Evolutionary conservation across 2,329 filamentous ascomycete genomes (phyloP).

Genomic region (Plectosphaerella cucumerina): DNA sequence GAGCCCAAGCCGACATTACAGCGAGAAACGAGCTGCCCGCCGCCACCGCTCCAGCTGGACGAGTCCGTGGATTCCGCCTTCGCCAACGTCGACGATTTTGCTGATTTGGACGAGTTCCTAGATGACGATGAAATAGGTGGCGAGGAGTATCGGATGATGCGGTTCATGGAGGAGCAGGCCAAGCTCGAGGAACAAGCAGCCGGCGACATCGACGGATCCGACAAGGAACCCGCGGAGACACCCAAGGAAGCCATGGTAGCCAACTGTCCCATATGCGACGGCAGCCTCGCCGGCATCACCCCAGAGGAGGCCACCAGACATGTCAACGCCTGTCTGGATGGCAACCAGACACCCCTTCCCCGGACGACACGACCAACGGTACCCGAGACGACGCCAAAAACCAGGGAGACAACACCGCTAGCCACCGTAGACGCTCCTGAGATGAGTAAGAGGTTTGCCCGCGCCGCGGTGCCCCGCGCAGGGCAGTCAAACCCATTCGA

Average conservation of each 20-base stretch:
- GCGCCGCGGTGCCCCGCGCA: slow-evolving; percentile 67
- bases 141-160: slow-evolving; percentile 61
- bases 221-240: slow-evolving; percentile 25
- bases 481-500: slow-evolving; percentile 76
- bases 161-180: slow-evolving; percentile 74
- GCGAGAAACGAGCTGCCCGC: slow-evolving; percentile 10
- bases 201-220: slow-evolving; percentile 39
- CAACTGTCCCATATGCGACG: slow-evolving; percentile 75
- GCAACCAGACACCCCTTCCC: slow-evolving; percentile 61
- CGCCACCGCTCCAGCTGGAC: slow-evolving; percentile 21
- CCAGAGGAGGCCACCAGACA: slow-evolving; percentile 71
- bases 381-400: slow-evolving; percentile 10
- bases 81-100: slow-evolving; percentile 27
- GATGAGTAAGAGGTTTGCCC: slow-evolving; percentile 57
- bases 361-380: slow-evolving; percentile 9
- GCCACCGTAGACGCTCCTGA: slow-evolving; percentile 29
- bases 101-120: slow-evolving; percentile 53
- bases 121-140: slow-evolving; percentile 48
- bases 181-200: slow-evolving; percentile 55
- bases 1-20: no score
- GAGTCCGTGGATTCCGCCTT: slow-evolving; percentile 27
- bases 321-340: slow-evolving; percentile 91
- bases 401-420: neutral
- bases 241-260: slow-evolving; percentile 26
- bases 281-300: slow-evolving; percentile 54